A percentile compares a stretch with the other conserved stretches of the same genome.
Conservation (phyloP, 129 eudicot genomes). For the Daucus carota region DNA sequence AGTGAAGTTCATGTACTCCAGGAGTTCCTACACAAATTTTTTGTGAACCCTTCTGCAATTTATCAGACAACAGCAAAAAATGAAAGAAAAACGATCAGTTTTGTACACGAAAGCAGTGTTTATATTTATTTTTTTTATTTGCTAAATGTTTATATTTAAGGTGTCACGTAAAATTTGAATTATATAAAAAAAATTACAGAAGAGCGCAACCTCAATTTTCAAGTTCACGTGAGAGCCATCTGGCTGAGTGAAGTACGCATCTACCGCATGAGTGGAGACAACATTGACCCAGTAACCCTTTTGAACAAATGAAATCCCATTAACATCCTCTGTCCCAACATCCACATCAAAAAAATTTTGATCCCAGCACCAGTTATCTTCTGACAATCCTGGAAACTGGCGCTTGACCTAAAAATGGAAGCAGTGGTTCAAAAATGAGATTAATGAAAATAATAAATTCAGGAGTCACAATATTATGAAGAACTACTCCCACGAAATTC, state of each 20-base stretch:
- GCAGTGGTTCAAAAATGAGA: neutral
- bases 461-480: neutral
- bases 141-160: no score
- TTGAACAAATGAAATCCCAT: conserved; percentile 58
- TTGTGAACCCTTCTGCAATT: conserved; percentile 83
- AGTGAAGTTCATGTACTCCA: conserved; percentile 88
- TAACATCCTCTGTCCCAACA: conserved; percentile 67
- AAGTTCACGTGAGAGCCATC: conserved; percentile 56
- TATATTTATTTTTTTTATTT: no score
- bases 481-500: neutral
- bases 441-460: neutral
- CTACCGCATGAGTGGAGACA: conserved; percentile 80
- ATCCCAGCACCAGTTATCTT: conserved; percentile 99
- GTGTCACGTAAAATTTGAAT: neutral
- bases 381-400: conserved; percentile 31
- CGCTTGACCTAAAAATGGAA: conserved; percentile 52
- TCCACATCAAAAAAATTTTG: conserved; percentile 45
- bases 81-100: neutral
- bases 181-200: no score
- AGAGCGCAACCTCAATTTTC: conserved; percentile 65
- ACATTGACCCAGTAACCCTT: conserved; percentile 85
- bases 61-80: neutral
- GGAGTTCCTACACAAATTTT: conserved; percentile 67
- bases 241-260: conserved; percentile 60
- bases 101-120: conserved; percentile 8